Evolutionary conservation across 352 stramenopile genomes (phyloP).

Genomic region (Aphanomyces astaci): DNA sequence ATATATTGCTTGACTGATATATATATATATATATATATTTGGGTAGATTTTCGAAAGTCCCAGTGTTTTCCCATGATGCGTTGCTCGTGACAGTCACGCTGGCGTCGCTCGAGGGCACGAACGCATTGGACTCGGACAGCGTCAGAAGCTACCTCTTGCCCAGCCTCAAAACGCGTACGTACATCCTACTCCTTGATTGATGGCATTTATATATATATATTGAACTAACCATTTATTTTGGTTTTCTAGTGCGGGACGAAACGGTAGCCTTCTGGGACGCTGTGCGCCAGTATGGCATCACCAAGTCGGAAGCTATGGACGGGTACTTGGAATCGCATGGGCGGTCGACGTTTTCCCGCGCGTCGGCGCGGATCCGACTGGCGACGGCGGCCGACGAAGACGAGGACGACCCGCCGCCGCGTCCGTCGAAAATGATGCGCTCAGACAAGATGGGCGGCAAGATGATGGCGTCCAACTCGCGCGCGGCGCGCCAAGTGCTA

Average conservation of each 20-base stretch:
- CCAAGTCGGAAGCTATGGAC: conserved; percentile 44
- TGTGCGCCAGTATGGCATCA: conserved; percentile 30
- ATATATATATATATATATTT: not conserved
- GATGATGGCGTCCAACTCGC: conserved; percentile 24
- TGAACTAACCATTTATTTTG: not conserved
- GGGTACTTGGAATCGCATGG: conserved; percentile 12
- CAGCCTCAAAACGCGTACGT: conserved; percentile 38
- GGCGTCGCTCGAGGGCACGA: conserved; percentile 43
- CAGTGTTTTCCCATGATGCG: conserved; percentile 81
- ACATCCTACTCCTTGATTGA: too few relatives aligned
- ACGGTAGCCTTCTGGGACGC: conserved; percentile 42
- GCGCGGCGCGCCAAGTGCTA: conserved; percentile 62
- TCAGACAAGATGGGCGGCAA: conserved; percentile 25
- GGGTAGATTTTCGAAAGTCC: conserved; percentile 60
- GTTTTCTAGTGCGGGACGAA: conserved; percentile 37
- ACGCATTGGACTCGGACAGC: conserved; percentile 40
- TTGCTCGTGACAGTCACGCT: conserved; percentile 70
- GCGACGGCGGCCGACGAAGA: conserved; percentile 18
- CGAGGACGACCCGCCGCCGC: conserved; percentile 30
- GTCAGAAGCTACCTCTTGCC: conserved; percentile 48
- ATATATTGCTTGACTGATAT: too few relatives aligned
- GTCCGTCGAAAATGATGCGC: conserved; percentile 12
- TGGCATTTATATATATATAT: too few relatives aligned
- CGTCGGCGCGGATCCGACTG: not conserved
- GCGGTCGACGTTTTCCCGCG: not conserved